A percentile compares a stretch with the other conserved stretches of the same genome.
phyloP scores from a whole-genome alignment of 2,329 filamentous ascomycete species.

The Sphaerulina vaccinii region DNA sequence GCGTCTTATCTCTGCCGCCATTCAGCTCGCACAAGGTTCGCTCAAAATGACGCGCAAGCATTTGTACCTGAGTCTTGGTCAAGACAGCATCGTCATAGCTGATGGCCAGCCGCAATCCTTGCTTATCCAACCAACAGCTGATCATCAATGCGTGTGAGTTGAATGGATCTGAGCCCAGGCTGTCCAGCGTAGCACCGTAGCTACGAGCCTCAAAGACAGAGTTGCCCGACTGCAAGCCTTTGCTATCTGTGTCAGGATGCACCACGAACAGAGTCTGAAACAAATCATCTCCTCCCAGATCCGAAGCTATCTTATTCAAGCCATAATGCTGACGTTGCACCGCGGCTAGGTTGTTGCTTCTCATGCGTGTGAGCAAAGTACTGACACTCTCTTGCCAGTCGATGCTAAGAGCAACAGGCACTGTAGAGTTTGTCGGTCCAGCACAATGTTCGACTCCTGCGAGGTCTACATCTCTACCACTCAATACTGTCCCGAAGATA shows the following conservation, averaged over 20 bases:
- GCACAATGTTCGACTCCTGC: slow-evolving; percentile 5
- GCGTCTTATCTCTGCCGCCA: neutral
- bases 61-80: neutral
- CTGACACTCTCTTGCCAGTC: neutral
- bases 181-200: neutral
- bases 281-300: slow-evolving; percentile 38
- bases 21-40: neutral
- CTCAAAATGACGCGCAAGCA: slow-evolving; percentile 4
- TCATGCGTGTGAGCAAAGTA: slow-evolving; percentile 3
- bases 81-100: slow-evolving; percentile 9
- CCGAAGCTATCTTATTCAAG: neutral
- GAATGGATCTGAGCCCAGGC: slow-evolving; percentile 3
- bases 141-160: slow-evolving; percentile 7
- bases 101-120: neutral
- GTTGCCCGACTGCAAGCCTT: neutral
- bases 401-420: slow-evolving; percentile 9
- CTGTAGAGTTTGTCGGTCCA: slow-evolving; percentile 18
- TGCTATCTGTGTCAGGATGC: neutral
- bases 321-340: slow-evolving; percentile 17
- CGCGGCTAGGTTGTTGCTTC: slow-evolving; percentile 8
- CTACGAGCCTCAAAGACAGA: neutral
- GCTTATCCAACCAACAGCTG: neutral
- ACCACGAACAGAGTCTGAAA: slow-evolving; percentile 57
- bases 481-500: slow-evolving; percentile 12
- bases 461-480: slow-evolving; percentile 14